Base-by-base conservation (phyloP, 371 early-diverging fungal species). In the Globomyces sp. region DNA sequence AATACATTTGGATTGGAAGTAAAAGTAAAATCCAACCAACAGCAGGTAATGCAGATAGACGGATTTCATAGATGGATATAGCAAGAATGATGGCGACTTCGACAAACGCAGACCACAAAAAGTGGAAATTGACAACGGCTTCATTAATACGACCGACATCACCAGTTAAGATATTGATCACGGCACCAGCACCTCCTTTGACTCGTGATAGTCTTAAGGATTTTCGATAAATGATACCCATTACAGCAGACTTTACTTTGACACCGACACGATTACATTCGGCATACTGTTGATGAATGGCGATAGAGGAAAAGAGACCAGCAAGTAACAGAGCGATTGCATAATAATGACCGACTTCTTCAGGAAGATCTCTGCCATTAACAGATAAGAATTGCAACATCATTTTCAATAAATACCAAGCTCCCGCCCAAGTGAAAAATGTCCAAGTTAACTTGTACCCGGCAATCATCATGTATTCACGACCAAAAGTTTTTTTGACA, bases 191-290 rank as follows among this genome's bases (percentile, higher is more conserved):
- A 40, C 86, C 86, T n/a, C 87, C 87, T 24, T 77, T 73, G 3
- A 86, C 79, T n/a, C 77, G 75, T 42, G 82, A 77, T 37, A 89
- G 70, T 53, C 74, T 72, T 66, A 89, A 77, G 11, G 86, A 77
- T 68, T 89, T 89, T 5, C 89, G 78, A 70, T 87, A 89, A 51
- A 89, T 78, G 60, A 89, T 61, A 24, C 83, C 88, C 82, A 85
- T 86, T 51, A 89, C 69, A 0, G 86, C 88, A 4, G 88, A 85
- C 34, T 67, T 72, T 36, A 86, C 81, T 74, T 85, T 79, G 40
- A 86, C 76, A 42, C 86, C 87, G 47, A 86, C 79, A 40, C 81
- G 71, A 24, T 80, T 82, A 64, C 80, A 81, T 60, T 87, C 81
- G 3, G 77, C 72, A 46, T 76, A 74, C 41, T 85, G 71, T 68